A percentile compares a stretch with the other conserved stretches of the same genome.
phyloP scores from a whole-genome alignment of 257 asterid species.

The Fraxinus quadrangulata region DNA sequence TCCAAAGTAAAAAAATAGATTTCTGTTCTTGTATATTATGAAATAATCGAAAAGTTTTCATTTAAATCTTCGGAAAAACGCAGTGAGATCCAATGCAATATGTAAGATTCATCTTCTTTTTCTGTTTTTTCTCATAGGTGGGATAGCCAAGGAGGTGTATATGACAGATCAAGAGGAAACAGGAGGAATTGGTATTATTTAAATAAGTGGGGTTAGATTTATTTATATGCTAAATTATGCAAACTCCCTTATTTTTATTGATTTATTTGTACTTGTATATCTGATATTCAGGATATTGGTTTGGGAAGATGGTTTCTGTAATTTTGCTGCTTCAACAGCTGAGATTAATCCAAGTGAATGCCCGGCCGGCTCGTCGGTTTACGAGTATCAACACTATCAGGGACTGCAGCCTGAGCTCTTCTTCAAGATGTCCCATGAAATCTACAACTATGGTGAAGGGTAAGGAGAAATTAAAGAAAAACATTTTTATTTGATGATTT shows the following conservation, averaged over 20 bases:
- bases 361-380: conserved; percentile 40
- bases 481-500: background rate
- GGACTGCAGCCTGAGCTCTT: conserved; percentile 94
- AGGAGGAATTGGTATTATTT: conserved; percentile 79
- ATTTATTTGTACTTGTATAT: background rate
- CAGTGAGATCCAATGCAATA: background rate
- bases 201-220: background rate
- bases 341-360: conserved; percentile 60
- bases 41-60: background rate
- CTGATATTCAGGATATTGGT: conserved; percentile 73
- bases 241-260: background rate
- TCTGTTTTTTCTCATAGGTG: conserved; percentile 53
- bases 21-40: background rate
- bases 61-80: background rate
- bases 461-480: conserved; percentile 14
- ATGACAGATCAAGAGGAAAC: conserved; percentile 96
- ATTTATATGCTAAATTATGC: background rate
- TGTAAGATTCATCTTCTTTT: background rate
- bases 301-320: conserved; percentile 99
- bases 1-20: conserved; percentile 62
- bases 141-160: conserved; percentile 94
- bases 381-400: conserved; percentile 60
- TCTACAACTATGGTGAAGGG: conserved; percentile 99
- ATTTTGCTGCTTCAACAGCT: conserved; percentile 77
- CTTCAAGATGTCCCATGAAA: conserved; percentile 99